These are phyloP conservation scores for Perkinsus chesapeaki DNA, from an alignment of 169 alveolate genomes.

Conservation along the genomic window DNA sequence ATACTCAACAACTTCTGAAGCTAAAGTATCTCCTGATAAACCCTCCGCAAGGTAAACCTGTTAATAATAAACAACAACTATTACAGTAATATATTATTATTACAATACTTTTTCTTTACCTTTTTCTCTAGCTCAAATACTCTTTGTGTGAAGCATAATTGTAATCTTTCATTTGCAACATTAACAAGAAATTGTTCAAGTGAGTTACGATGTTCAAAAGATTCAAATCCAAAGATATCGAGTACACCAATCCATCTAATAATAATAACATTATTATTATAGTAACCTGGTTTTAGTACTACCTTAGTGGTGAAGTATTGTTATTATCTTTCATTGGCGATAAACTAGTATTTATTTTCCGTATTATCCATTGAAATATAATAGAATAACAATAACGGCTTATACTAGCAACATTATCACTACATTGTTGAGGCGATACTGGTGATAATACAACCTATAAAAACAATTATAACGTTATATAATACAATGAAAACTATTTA, in stretches of 20 bases:
- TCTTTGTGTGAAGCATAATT: slow-evolving; percentile 48
- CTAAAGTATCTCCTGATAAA: background rate
- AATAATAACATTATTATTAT: background rate
- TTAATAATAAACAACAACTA: too few species aligned
- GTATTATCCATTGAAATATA: background rate
- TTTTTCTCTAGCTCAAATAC: slow-evolving; percentile 3
- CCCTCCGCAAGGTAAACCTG: background rate
- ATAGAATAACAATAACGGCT: background rate
- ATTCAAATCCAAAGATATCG: slow-evolving; percentile 94
- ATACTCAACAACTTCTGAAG: background rate
- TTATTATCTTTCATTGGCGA: background rate
- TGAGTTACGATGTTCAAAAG: slow-evolving; percentile 80
- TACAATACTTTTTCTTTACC: background rate
- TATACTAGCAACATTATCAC: background rate
- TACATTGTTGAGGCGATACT: background rate
- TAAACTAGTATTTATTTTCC: background rate
- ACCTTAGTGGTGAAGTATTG: background rate
- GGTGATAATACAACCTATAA: background rate
- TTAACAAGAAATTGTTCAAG: slow-evolving; percentile 91
- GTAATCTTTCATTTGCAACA: slow-evolving; percentile 90
- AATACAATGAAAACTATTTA: too few species aligned
- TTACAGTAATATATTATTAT: background rate
- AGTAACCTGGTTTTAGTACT: background rate
- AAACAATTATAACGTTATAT: background rate
- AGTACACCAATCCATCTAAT: slow-evolving; percentile 73